Evolutionary conservation across 2,329 filamentous ascomycete genomes (phyloP), one percentile per base, ranked within the genome.

Genomic region (Penicillium thymicola): DNA sequence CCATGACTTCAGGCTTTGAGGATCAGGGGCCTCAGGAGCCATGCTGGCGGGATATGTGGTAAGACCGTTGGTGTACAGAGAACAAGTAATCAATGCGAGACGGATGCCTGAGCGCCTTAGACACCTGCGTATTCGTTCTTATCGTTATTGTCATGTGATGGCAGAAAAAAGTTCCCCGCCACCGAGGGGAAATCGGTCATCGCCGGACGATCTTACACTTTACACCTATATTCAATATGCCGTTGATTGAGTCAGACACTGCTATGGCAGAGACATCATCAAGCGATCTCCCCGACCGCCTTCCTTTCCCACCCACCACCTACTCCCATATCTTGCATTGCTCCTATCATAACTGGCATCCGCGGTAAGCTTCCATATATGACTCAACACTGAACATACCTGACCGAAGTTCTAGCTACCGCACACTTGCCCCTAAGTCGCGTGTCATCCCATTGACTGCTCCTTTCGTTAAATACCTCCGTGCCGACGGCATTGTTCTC

Each of bases 321-420:
- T 89, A 87, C 70, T 85, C 88, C 45, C 93, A 99, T 69, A 95
- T 99, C 59, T 79, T 96, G 53, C 89, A 97, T 75, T 99, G 93
- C 76, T 95, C 94, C 41, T 97, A 95, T 74, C 89, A 96, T 72
- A 85, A 82, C 58, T 99, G 94, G 94, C 90, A 96, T 68, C 85
- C 89, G 46, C 87, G 84, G 82, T 90, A 77, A 50, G 78, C 6
- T 43, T 27, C 28, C 41, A 25, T 45, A 25, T 21, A 49, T 42
- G 32, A 40, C 42, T 47, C 11, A 34, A 42, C 50, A 18, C 38
- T 27, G 16, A 37, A 18, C 44, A 18, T 37, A 16, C 32, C 34
- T 53, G 27, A 51, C 62, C 65, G 36, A 69, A 21, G 14, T 18
- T 14, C 21, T 51, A 90, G 86, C 73, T 96, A 95, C 72, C 88